phyloP scores from a whole-genome alignment of 371 early-diverging fungal species.

The Syncephalastrum racemosum region DNA sequence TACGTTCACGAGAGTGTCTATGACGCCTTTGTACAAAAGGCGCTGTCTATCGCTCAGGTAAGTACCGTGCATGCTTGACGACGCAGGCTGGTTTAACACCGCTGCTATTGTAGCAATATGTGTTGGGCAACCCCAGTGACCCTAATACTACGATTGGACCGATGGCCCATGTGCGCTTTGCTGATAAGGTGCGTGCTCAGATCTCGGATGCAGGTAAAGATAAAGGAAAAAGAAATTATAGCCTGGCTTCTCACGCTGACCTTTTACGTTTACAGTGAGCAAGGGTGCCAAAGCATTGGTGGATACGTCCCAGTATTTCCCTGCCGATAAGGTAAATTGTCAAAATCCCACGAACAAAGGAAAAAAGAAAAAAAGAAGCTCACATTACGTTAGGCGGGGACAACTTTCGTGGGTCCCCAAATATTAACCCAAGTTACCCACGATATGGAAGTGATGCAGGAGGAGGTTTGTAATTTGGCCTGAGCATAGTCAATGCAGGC shows the following conservation, averaged over 20 bases:
- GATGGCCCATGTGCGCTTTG: slow-evolving; percentile 70
- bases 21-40: slow-evolving; percentile 69
- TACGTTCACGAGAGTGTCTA: slow-evolving; percentile 81
- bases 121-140: slow-evolving; percentile 70
- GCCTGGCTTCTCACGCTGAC: not conserved
- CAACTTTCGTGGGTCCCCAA: slow-evolving; percentile 77
- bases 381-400: slow-evolving; percentile 39
- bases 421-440: slow-evolving; percentile 74
- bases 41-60: slow-evolving; percentile 66
- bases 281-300: slow-evolving; percentile 73
- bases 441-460: slow-evolving; percentile 75
- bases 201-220: slow-evolving; percentile 69
- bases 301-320: slow-evolving; percentile 54
- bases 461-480: slow-evolving; percentile 50
- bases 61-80: not conserved
- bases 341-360: not conserved
- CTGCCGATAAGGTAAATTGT: slow-evolving; percentile 56
- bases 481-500: not conserved
- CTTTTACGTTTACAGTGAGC: slow-evolving; percentile 25
- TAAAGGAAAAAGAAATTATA: too few relatives aligned
- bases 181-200: slow-evolving; percentile 69
- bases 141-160: slow-evolving; percentile 76
- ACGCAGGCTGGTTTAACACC: not conserved
- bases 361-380: not conserved
- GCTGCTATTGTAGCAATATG: slow-evolving; percentile 30